Conservation (phyloP, 2,329 filamentous ascomycete genomes). For the Ambrosiella cleistominuta region DNA sequence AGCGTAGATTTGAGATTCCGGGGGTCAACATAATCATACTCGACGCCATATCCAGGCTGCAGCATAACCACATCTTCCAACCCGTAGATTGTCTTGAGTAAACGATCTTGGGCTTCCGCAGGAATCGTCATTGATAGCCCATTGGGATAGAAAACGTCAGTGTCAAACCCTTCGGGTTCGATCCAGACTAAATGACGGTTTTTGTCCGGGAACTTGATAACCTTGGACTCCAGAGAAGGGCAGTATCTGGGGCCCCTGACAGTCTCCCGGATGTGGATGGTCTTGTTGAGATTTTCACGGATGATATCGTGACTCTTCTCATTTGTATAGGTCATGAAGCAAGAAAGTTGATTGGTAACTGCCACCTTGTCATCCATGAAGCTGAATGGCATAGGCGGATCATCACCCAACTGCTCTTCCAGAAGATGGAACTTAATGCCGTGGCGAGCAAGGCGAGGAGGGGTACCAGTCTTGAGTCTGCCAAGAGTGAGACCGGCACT, state of each 20-base stretch:
- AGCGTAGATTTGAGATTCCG: slow-evolving; percentile 73
- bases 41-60: slow-evolving; percentile 89
- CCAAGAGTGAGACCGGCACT: slow-evolving; percentile 82
- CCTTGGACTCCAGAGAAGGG: slow-evolving; percentile 84
- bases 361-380: slow-evolving; percentile 67
- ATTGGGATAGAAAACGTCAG: slow-evolving; percentile 83
- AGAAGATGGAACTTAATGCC: slow-evolving; percentile 65
- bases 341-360: slow-evolving; percentile 68
- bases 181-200: slow-evolving; percentile 82
- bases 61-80: slow-evolving; percentile 82
- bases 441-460: slow-evolving; percentile 64
- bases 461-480: slow-evolving; percentile 87
- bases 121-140: slow-evolving; percentile 95
- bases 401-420: slow-evolving; percentile 61
- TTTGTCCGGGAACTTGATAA: slow-evolving; percentile 73
- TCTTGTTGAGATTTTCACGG: slow-evolving; percentile 79
- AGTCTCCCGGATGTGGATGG: slow-evolving; percentile 87
- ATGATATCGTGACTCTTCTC: slow-evolving; percentile 66
- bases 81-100: slow-evolving; percentile 74
- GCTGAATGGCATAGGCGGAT: slow-evolving; percentile 78
- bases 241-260: slow-evolving; percentile 92
- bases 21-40: slow-evolving; percentile 97
- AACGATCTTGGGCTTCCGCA: slow-evolving; percentile 64
- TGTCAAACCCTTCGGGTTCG: slow-evolving; percentile 87
- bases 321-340: slow-evolving; percentile 79